phyloP scores from a whole-genome alignment of 164 flowering plant genomes.

The Amborella trichopoda region DNA sequence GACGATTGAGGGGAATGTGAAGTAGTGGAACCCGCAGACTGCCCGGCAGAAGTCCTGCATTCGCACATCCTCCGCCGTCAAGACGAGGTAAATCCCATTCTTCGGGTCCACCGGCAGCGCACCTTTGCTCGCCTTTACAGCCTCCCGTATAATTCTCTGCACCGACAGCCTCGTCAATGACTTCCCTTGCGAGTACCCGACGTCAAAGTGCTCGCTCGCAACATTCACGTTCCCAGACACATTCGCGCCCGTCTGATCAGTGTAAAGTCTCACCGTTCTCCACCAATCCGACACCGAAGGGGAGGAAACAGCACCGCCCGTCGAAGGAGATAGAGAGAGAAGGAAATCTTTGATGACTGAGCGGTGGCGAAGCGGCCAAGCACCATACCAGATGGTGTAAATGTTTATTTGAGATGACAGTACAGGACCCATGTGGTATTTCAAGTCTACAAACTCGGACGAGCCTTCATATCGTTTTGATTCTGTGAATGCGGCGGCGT shows the following conservation, averaged over 20 bases:
- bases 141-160: constrained; percentile 59
- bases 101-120: constrained; percentile 54
- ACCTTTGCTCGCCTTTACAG: constrained; percentile 17
- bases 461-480: constrained; percentile 78
- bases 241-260: constrained; percentile 91
- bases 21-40: constrained; percentile 93
- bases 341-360: constrained; percentile 71
- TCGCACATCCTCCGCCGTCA: constrained; percentile 60
- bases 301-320: constrained; percentile 18
- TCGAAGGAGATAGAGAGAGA: constrained; percentile 48
- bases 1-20: constrained; percentile 83
- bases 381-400: constrained; percentile 87
- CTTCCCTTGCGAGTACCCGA: constrained; percentile 50
- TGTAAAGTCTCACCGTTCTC: constrained; percentile 65
- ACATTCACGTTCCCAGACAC: constrained; percentile 41
- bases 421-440: constrained; percentile 97
- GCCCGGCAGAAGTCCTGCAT: constrained; percentile 87
- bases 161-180: constrained; percentile 60
- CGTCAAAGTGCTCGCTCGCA: constrained; percentile 63
- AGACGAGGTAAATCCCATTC: constrained; percentile 76
- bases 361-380: constrained; percentile 46
- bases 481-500: constrained; percentile 24
- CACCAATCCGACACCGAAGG: constrained; percentile 87
- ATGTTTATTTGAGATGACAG: constrained; percentile 63
- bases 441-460: constrained; percentile 61